Evolutionary conservation across 148 eudicot species (phyloP).

Genomic region (Agrostemma githago): DNA sequence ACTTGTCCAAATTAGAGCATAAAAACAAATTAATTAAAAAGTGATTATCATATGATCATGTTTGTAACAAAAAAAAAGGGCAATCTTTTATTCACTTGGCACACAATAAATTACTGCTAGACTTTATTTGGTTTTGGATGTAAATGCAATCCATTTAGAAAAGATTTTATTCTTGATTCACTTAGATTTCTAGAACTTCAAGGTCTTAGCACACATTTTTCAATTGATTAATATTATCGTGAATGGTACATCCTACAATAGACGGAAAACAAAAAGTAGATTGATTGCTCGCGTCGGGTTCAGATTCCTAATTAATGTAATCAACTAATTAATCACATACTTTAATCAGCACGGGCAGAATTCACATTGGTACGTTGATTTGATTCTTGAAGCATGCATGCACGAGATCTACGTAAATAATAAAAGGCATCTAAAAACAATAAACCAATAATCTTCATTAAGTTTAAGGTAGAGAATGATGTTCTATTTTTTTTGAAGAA

Average conservation of each 20-base stretch:
- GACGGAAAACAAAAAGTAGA: neutral
- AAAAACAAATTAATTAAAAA: too few relatives aligned
- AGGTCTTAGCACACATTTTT: neutral
- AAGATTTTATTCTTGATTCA: constrained; percentile 18
- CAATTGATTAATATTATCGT: neutral
- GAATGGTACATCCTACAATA: neutral
- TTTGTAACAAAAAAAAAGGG: too few relatives aligned
- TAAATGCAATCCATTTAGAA: constrained; percentile 5
- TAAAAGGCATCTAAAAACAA: too few relatives aligned
- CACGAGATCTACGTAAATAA: too few relatives aligned
- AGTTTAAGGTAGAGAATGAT: too few relatives aligned
- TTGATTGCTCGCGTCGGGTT: neutral
- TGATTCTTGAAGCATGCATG: neutral
- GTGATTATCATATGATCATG: too few relatives aligned
- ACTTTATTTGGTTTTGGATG: neutral
- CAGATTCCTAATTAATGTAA: neutral
- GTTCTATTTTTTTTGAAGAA: too few relatives aligned
- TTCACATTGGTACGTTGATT: neutral
- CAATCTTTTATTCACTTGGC: too few relatives aligned
- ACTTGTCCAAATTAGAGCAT: too few relatives aligned
- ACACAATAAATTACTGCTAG: too few relatives aligned
- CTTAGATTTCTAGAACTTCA: neutral
- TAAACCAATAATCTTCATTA: too few relatives aligned
- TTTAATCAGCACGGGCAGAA: neutral
- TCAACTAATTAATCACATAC: neutral